Evolutionary conservation across 148 eudicot genomes (phyloP).

Genomic region (Persicaria tinctoria): DNA sequence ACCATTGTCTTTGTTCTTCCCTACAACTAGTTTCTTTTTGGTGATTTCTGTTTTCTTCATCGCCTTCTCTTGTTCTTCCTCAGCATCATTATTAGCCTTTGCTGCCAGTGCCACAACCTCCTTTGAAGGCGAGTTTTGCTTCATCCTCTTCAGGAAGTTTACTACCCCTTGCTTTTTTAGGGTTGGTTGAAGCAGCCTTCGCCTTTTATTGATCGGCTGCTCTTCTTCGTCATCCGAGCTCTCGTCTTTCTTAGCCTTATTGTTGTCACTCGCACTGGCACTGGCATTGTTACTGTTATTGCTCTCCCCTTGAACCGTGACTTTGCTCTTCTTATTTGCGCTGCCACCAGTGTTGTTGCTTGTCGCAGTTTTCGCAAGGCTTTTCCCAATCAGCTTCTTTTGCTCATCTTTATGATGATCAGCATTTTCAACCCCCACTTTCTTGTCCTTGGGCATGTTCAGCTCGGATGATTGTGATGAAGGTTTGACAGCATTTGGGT

Average conservation of each 20-base stretch:
- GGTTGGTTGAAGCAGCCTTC: not conserved
- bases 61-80: not conserved
- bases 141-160: conserved; percentile 30
- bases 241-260: conserved; percentile 10
- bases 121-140: conserved; percentile 28
- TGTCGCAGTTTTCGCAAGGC: too few species aligned
- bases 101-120: not conserved
- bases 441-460: too few species aligned
- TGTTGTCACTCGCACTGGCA: not conserved
- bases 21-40: not conserved
- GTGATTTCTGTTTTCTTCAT: not conserved
- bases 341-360: too few species aligned
- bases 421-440: not conserved
- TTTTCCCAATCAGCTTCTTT: conserved; percentile 16
- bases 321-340: not conserved
- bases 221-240: not conserved
- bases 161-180: conserved; percentile 27
- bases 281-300: conserved; percentile 14
- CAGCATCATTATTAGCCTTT: not conserved
- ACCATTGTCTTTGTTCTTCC: not conserved
- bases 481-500: not conserved
- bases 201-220: not conserved
- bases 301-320: conserved; percentile 17
- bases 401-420: conserved; percentile 10
- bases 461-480: too few species aligned